Evolutionary conservation across 495 filamentous ascomycete genomes (phyloP), one percentile per base, ranked within the genome.

Genomic region (Filosporella fistucella): DNA sequence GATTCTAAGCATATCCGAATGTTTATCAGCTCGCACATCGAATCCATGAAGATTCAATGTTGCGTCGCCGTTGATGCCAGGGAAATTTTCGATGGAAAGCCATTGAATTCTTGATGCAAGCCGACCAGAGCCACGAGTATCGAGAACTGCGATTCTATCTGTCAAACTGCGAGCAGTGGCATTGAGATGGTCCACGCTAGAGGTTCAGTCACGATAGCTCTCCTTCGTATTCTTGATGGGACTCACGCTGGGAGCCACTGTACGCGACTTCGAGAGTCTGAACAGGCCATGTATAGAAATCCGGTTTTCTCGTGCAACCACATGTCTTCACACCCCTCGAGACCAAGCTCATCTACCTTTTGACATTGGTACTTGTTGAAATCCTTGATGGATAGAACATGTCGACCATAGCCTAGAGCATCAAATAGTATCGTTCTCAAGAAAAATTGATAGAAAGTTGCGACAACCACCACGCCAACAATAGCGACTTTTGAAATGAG

Each of bases 291-390:
- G 33, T 67, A 70, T 10, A 70, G 51, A 35, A 57, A 51, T 12
- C 68, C 58, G 1, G 48, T 60, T 20, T 47, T 24, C 2, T 65
- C 54, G 42, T 68, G 62, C 10, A 71, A 49, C 62, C 62, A 71
- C 59, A 69, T 55, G 41, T 71, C 66, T 47, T 68, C 66, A 45
- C 66, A 72, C 33, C 53, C 60, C 21, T 64, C 62, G 0, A 72
- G 48, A 13, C 64, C 60, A n/a, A 60, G 52, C 32, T 67, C 55
- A 13, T 53, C 42, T n/a, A 68, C 17, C 22, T 57, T 60, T 8
- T 49, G 41, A 36, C 67, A 70, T 34, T 35, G 21, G 51, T 61
- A 61, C 32, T 58, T 14, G 21, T 44, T 43, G 32, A 65, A 70
- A 28, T 62, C 63, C 1, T 48, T 51, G 33, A 70, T 51, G 8